Evolutionary conservation across 208 protist species (phyloP).

Genomic region (Balamuthia mandrillaris): DNA sequence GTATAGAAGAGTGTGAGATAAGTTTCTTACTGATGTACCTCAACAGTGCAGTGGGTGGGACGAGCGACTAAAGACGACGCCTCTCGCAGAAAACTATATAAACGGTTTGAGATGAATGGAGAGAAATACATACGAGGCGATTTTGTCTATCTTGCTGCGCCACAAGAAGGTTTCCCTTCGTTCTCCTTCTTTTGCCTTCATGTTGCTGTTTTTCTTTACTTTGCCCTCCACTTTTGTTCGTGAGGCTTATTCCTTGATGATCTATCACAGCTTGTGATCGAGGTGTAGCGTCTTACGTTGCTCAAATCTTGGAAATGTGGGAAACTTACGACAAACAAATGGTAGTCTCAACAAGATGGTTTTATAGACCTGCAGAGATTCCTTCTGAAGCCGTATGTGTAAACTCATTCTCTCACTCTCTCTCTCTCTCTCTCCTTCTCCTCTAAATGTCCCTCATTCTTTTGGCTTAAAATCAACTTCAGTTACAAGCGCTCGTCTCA

Average conservation of each 20-base stretch:
- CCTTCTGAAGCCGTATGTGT: not conserved
- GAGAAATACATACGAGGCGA: constrained; percentile 9
- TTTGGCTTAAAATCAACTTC: not conserved
- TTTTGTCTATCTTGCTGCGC: not conserved
- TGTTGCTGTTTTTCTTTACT: not conserved
- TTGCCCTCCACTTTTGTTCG: not conserved
- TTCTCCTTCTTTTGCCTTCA: not conserved
- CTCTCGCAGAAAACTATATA: not conserved
- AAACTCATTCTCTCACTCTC: not conserved
- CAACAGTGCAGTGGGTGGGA: constrained; percentile 10
- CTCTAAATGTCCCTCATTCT: not conserved
- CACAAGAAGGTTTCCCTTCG: not conserved
- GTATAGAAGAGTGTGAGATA: not conserved
- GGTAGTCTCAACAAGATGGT: constrained; percentile 23
- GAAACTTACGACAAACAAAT: not conserved
- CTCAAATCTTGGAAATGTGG: constrained; percentile 18
- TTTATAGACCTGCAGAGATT: constrained; percentile 13
- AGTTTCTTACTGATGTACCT: not conserved
- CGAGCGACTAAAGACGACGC: not conserved
- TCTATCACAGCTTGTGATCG: not conserved
- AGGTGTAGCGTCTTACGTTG: not conserved
- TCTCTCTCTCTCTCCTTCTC: not conserved
- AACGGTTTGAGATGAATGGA: not conserved
- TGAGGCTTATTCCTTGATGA: not conserved
- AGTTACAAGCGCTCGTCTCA: not conserved